Evolutionary conservation across 1,284 basidiomycete species (phyloP).

Genomic region (Cystobasidium pallidum): DNA sequence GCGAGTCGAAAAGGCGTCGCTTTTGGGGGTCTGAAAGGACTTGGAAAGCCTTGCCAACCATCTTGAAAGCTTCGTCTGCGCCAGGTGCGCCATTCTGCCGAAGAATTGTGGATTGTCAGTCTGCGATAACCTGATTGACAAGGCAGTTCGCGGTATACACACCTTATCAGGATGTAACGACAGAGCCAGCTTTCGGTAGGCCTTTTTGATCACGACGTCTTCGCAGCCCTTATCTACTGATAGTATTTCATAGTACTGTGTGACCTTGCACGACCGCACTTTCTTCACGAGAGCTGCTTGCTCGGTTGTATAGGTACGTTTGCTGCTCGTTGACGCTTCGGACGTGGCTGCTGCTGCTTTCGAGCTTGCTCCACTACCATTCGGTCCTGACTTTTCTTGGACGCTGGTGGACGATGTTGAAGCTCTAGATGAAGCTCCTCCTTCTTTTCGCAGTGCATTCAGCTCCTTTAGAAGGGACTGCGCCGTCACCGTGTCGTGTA

Average conservation of each 20-base stretch:
- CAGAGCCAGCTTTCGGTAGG: conserved; percentile 76
- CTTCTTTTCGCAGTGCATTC: conserved; percentile 57
- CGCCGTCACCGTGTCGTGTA: conserved; percentile 82
- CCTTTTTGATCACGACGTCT: conserved; percentile 74
- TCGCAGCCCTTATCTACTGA: conserved; percentile 80
- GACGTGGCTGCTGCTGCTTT: conserved; percentile 71
- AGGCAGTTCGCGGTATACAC: no score
- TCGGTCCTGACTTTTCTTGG: conserved; percentile 11
- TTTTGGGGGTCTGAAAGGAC: conserved; percentile 73
- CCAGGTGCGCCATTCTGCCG: conserved; percentile 75
- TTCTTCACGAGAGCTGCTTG: conserved; percentile 72
- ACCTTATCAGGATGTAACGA: conserved; percentile 91
- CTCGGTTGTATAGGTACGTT: conserved; percentile 54
- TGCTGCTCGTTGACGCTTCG: conserved; percentile 22
- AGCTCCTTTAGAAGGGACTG: conserved; percentile 68
- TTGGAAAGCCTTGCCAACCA: conserved; percentile 77
- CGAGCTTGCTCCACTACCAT: conserved; percentile 58
- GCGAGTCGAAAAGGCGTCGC: conserved; percentile 82
- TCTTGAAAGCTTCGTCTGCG: conserved; percentile 97
- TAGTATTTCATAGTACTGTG: conserved; percentile 93
- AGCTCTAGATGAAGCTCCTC: background rate
- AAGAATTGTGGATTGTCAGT: background rate
- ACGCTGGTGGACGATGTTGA: background rate
- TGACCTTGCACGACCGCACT: conserved; percentile 79
- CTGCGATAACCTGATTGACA: no score